Base-by-base conservation (phyloP, 208 protist species). In the Leishmania turanica region DNA sequence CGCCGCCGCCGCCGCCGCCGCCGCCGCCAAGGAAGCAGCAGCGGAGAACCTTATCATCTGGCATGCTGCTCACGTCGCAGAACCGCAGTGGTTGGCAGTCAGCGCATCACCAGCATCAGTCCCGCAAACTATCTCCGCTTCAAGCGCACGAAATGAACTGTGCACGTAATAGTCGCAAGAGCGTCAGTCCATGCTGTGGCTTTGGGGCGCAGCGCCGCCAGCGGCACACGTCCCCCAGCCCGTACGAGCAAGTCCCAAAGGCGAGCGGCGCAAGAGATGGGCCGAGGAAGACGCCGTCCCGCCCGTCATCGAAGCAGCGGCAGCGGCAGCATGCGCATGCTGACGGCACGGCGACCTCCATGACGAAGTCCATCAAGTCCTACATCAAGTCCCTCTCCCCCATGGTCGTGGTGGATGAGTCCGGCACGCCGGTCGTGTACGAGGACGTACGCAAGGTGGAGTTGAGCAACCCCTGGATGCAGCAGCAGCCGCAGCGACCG, bases 351-450 rank as follows among this genome's bases (percentile, higher is more conserved):
- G 49, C 34, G 8, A 5, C 49, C 53, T n/a, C 53, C 42, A 21
- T 64, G n/a, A 62, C 72, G 0, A 40, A 62, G 31, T 76, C 72
- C 7, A 76, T 58, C 24, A 76, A 64, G 53, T 64, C 51, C 17
- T 64, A 76, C 72, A 76, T 58, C 72, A 64, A 76, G 47, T 76
- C 72, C 42, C 72, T 76, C 49, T 31, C 72, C 8, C 72, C 72
- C n/a, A 45, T 76, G 72, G n/a, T 76, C 15, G 72, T 76, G 49
- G 34, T 76, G 49, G 72, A 64, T 58, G 72, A 34, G 9, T 31
- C 62, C 9, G 75, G 75, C 34, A 31, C 34, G 17, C 31, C 31
- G 27, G 42, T 78, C 15, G 42, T 69, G 37, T 78, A 70, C 47
- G 62, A 78, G 75, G 60, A 69, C 60, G n/a, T 78, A 17, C 60